Conservation (phyloP, 129 eudicot genomes). For the Artemisia tridentata region DNA sequence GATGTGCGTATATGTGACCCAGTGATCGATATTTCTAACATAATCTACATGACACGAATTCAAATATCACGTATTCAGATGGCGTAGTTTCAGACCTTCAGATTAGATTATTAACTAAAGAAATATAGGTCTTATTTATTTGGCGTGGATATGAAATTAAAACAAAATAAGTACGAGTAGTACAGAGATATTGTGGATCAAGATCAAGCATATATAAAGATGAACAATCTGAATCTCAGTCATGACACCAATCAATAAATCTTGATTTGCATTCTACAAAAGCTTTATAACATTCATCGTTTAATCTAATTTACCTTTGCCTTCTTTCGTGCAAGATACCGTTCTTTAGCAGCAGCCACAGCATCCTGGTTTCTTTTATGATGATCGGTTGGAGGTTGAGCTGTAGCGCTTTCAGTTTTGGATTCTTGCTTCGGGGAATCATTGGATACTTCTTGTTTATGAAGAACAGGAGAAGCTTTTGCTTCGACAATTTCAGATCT, state of each 20-base stretch:
- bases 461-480: slow-evolving; percentile 32
- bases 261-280: neutral
- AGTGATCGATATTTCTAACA: neutral
- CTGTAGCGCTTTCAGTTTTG: slow-evolving; percentile 21
- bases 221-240: neutral
- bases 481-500: slow-evolving; percentile 30
- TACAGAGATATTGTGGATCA: neutral
- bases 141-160: too few species aligned
- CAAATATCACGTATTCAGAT: neutral
- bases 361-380: slow-evolving; percentile 79
- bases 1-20: neutral
- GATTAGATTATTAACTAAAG: too few species aligned
- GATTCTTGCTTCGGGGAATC: slow-evolving; percentile 23
- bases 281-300: neutral
- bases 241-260: neutral
- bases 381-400: slow-evolving; percentile 46
- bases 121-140: too few species aligned
- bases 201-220: neutral
- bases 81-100: neutral
- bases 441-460: slow-evolving; percentile 25
- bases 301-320: slow-evolving; percentile 32
- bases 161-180: too few species aligned
- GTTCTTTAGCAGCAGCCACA: slow-evolving; percentile 82
- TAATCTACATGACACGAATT: neutral
- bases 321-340: slow-evolving; percentile 79